Percentiles rank a stretch among this genome's conserved stretches.
Evolutionary conservation across 768 basidiomycete species (phyloP).

Genomic region (Leccinum subtestaceum): DNA sequence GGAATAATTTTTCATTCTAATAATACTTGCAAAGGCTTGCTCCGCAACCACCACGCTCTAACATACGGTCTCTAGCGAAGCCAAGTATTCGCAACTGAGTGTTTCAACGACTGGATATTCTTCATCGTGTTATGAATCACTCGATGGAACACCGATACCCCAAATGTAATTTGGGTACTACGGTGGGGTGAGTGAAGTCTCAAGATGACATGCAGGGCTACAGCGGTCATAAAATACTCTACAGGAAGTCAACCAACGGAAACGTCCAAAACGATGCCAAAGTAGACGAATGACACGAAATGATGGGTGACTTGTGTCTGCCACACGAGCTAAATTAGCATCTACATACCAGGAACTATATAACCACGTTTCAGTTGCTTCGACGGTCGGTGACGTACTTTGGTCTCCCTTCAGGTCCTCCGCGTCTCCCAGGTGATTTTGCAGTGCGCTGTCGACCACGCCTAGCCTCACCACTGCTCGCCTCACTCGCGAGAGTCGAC

Average conservation of each 20-base stretch:
- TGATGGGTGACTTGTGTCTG: no score
- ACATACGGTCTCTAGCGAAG: neutral
- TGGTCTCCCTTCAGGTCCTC: neutral
- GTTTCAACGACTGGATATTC: neutral
- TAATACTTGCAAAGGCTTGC: no score
- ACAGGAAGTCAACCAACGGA: neutral
- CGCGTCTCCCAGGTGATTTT: neutral
- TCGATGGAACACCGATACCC: no score
- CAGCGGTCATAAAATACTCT: neutral
- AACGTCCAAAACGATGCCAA: neutral
- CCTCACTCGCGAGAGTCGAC: conserved; percentile 37
- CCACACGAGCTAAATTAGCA: no score
- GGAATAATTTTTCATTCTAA: no score
- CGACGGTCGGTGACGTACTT: neutral
- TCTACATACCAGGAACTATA: no score
- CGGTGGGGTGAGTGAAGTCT: neutral
- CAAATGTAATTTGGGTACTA: no score
- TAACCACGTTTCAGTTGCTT: neutral
- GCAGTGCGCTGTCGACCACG: conserved; percentile 2
- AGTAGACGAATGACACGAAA: neutral
- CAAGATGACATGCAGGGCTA: no score
- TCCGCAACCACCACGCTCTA: no score
- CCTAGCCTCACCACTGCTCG: neutral
- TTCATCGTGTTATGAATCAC: neutral
- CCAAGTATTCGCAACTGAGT: neutral